Conservation (phyloP, 225 moss, liverwort and hornwort genomes). For the Polytrichum formosum region DNA sequence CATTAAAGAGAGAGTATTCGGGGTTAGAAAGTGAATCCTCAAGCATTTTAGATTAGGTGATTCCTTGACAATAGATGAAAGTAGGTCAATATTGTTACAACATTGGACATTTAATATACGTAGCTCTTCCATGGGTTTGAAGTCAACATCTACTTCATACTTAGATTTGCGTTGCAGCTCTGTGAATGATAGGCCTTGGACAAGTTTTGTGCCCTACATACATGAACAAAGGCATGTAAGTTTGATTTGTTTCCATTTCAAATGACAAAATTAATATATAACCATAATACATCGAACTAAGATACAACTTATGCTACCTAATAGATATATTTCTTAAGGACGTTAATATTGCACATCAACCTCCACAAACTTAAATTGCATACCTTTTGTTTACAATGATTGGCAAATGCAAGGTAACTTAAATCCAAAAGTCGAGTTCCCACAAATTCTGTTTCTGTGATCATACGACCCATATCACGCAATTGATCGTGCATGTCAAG, state of each 20-base stretch:
- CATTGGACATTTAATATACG: not conserved
- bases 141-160: not conserved
- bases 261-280: not conserved
- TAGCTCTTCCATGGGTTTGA: not conserved
- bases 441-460: not conserved
- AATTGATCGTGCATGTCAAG: slow-evolving; percentile 5
- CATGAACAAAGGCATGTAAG: not conserved
- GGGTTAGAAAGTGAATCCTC: not conserved
- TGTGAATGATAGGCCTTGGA: not conserved
- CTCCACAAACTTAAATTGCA: not conserved
- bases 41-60: not conserved
- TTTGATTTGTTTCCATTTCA: not conserved
- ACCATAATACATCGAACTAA: too few relatives aligned
- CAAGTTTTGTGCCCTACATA: not conserved
- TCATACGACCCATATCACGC: slow-evolving; percentile 1
- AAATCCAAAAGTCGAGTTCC: not conserved
- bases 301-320: too few relatives aligned
- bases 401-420: not conserved
- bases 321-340: too few relatives aligned
- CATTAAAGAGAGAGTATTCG: not conserved
- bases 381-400: not conserved
- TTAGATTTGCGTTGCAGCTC: not conserved
- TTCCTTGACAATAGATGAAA: not conserved
- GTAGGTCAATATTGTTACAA: not conserved
- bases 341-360: not conserved